Base-by-base conservation (phyloP, 164 flowering plant genomes). In the Tetrastigma voinierianum region DNA sequence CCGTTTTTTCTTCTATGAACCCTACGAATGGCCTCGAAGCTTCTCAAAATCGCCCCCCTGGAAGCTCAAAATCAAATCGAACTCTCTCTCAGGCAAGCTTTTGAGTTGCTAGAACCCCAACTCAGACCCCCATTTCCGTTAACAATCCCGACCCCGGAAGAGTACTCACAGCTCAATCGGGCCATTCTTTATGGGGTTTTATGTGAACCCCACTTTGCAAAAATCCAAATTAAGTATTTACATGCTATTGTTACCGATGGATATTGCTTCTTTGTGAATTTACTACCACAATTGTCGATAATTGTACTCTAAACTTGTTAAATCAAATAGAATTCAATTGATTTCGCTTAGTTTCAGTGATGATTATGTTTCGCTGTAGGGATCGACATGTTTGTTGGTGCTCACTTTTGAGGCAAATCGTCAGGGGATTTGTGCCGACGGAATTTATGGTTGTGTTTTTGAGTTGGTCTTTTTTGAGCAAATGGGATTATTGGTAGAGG, bases 221-320 rank as follows among this genome's bases (percentile, higher is more conserved):
- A 77, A 72, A 65, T 68, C 45, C 91, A 87, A 61, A 72, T 90
- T 46, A 92, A 86, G 74, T 87, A 91, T 69, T 76, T 91, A 46
- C 83, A 84, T 68, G 93, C 86, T 15, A 74, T 86, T 25, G 81
- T 92, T 43, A 83, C 81, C 45, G 98, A 95, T 68, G 96, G 96
- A 55, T 95, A 91, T 65, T 61, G 32, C 6, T 77, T 72, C 3
- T 90, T 89, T 66, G 73, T 78, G 14, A 67, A 58, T 67, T 70
- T 83, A 57, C 73, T 46, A 45, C 67, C 25, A 78, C 65, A 52
- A 10, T 90, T 48, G 92, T 79, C 20, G 67, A 64, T 64, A 83
- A 46, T 69, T 85, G 59, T 91, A 84, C 67, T 63, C 48, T 1
- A 87, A 90, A 19, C 79, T 92, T 21, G 56, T 81, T 3, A 84